These are phyloP conservation scores for Lepidium sativum DNA, from an alignment of 345 rosid genomes.

Conservation along the genomic window DNA sequence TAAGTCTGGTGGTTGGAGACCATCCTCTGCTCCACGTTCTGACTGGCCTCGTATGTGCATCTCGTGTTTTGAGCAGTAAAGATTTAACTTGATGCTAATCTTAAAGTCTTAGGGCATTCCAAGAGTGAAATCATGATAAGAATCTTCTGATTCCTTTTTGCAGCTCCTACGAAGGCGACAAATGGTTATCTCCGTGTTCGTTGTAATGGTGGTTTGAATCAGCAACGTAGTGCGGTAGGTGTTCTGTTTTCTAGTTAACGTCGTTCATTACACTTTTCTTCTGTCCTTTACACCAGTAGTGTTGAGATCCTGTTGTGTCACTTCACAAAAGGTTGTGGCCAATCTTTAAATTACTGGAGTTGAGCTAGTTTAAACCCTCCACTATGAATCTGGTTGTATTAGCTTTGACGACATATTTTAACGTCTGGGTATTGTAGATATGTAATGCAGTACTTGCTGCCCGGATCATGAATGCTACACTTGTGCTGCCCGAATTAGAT, in stretches of 20 bases:
- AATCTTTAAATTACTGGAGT: not conserved
- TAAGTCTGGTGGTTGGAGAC: slow-evolving; percentile 81
- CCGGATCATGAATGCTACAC: slow-evolving; percentile 97
- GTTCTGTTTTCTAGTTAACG: not conserved
- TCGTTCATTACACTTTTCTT: not conserved
- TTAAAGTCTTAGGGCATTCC: slow-evolving; percentile 15
- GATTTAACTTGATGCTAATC: slow-evolving; percentile 22
- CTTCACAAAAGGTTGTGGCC: not conserved
- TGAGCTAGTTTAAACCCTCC: not conserved
- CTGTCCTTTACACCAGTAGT: not conserved
- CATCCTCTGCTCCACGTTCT: slow-evolving; percentile 95
- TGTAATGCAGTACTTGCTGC: slow-evolving; percentile 99
- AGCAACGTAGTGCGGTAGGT: slow-evolving; percentile 96
- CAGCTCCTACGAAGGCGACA: slow-evolving; percentile 82
- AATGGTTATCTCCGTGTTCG: slow-evolving; percentile 96
- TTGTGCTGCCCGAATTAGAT: slow-evolving; percentile 92
- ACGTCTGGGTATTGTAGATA: slow-evolving; percentile 42
- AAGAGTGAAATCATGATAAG: not conserved
- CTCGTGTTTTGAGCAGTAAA: slow-evolving; percentile 16
- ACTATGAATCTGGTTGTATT: not conserved
- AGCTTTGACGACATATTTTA: slow-evolving; percentile 6
- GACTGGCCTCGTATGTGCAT: slow-evolving; percentile 74
- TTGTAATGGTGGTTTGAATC: slow-evolving; percentile 96
- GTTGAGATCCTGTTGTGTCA: not conserved
- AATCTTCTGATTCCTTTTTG: slow-evolving; percentile 15